These are phyloP conservation scores for Lodderomyces metapsilosis DNA, from an alignment of 1,139 yeast genomes.

Conservation along the genomic window DNA sequence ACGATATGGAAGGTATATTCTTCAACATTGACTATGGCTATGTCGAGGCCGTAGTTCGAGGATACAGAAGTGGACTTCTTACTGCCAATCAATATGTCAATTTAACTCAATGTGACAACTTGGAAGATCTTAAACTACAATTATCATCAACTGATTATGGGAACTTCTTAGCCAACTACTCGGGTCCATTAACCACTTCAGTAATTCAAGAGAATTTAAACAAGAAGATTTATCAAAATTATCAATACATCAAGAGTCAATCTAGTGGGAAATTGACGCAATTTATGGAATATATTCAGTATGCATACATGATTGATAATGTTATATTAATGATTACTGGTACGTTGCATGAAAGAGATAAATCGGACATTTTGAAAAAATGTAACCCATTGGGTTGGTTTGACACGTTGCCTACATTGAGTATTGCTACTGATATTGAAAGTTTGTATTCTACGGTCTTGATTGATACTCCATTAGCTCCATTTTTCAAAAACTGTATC, in stretches of 20 bases:
- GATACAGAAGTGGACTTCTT: slow-evolving; percentile 83
- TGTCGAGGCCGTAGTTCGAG: slow-evolving; percentile 92
- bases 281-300: slow-evolving; percentile 87
- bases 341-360: slow-evolving; percentile 91
- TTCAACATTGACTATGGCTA: slow-evolving; percentile 89
- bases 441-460: slow-evolving; percentile 91
- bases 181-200: slow-evolving; percentile 79
- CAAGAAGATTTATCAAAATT: slow-evolving; percentile 75
- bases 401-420: slow-evolving; percentile 91
- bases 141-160: slow-evolving; percentile 96
- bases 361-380: slow-evolving; percentile 78
- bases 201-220: slow-evolving; percentile 78
- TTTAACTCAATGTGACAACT: slow-evolving; percentile 90
- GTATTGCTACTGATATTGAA: slow-evolving; percentile 92
- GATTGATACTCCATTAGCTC: slow-evolving; percentile 96
- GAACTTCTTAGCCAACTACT: slow-evolving; percentile 77
- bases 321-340: slow-evolving; percentile 96
- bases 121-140: slow-evolving; percentile 92
- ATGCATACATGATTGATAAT: slow-evolving; percentile 98
- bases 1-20: slow-evolving; percentile 26
- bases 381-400: slow-evolving; percentile 99
- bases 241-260: slow-evolving; percentile 80
- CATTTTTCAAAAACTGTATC: slow-evolving; percentile 88
- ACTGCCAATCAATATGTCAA: slow-evolving; percentile 80
- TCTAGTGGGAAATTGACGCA: slow-evolving; percentile 76